Evolutionary conservation across 176 grass and related monocot genomes (phyloP), one percentile per base, ranked within the genome.

Genomic region (Phragmites australis): DNA sequence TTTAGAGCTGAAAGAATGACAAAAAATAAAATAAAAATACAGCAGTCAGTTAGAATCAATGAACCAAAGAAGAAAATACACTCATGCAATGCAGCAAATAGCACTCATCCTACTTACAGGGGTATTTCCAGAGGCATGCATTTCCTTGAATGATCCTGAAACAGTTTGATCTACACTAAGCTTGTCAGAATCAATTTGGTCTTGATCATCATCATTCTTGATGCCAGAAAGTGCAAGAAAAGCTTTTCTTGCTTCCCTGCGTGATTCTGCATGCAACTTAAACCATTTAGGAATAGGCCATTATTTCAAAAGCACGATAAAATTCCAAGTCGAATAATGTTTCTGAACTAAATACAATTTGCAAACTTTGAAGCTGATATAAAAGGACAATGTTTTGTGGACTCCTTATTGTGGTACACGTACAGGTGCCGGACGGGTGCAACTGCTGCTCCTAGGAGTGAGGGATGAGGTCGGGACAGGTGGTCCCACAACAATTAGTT

Each of bases 211-310:
- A 32, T 70, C 90, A 63, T 83, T 76, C 51, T 85, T 88, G 54
- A 69, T 31, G 34, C 90, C 77, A 86, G 95, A 92, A 56, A 98
- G 84, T 27, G 95, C 95, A 66, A 98, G 53, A 82, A 98, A 89
- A 73, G 95, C 95, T 87, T 89, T 98, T 87, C 95, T 92, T 77
- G 95, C 95, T 78, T 88, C 87, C 86, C 95, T 91, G 41, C 88
- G 84, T 82, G 87, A 88, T 91, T 93, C 92, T 98, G 82, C 70
- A 87, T 77, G 6, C 42, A 65, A 27, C 17, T 48, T 8, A 54
- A 58, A 80, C 32, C 16, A 80, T 68, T 69, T 72, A 64, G 22
- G 56, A 75, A 61, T 46, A 47, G 59, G 27, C 25, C 64, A 41
- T 45, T 57, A 48, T 81, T 62, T 83, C 13, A 74, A 48, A 80